A percentile compares a stretch with the other conserved stretches of the same genome.
Evolutionary conservation across 2,329 filamentous ascomycete genomes (phyloP).

Genomic region (Neonectria neomacrospora): DNA sequence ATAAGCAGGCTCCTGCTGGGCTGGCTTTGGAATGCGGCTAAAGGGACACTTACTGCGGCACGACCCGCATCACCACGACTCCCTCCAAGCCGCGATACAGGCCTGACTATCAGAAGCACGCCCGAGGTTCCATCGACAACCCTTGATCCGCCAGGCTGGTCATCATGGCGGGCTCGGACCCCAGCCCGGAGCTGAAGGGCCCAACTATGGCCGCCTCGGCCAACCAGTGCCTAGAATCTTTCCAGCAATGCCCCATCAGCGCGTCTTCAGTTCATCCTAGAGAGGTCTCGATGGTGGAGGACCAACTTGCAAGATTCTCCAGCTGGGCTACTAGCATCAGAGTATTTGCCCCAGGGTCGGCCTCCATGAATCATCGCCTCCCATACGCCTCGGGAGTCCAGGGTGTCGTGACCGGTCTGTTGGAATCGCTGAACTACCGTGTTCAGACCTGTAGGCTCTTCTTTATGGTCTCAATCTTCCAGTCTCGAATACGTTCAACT

Average conservation of each 20-base stretch:
- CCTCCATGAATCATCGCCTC: constrained; percentile 32
- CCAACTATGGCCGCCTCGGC: not conserved
- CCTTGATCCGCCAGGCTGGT: not conserved
- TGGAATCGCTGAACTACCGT: constrained; percentile 27
- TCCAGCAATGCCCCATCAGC: constrained; percentile 17
- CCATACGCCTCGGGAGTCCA: constrained; percentile 25
- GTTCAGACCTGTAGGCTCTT: constrained; percentile 12
- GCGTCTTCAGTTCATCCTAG: constrained; percentile 11
- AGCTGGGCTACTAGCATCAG: constrained; percentile 28
- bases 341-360: constrained; percentile 22
- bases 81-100: too few species aligned
- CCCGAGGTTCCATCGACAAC: not conserved
- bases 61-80: too few species aligned
- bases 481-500: not conserved
- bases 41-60: too few species aligned
- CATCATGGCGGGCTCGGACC: not conserved
- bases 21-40: too few species aligned
- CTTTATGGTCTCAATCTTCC: not conserved
- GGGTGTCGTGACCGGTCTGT: constrained; percentile 15
- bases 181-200: not conserved
- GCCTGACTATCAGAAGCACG: too few species aligned
- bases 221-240: constrained; percentile 18
- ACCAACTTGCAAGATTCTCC: constrained; percentile 37
- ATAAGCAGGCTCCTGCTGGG: not conserved
- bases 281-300: constrained; percentile 25